Conservation (phyloP, 768 basidiomycete species). For the Pilatotrama ljubarskyi region DNA sequence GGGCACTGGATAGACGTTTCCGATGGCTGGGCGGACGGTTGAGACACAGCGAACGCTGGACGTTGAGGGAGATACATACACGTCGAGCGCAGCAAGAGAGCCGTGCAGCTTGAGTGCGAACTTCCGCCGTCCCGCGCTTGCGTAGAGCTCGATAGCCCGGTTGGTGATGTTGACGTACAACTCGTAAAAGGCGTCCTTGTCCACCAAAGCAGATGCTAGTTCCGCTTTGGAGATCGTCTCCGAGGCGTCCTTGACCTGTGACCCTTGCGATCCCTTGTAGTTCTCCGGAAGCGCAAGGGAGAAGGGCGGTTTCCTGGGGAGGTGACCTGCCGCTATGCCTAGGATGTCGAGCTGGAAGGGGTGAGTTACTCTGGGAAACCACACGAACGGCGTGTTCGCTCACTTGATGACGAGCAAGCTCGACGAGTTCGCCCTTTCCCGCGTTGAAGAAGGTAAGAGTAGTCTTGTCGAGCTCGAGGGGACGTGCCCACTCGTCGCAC, state of each 20-base stretch:
- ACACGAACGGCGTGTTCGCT: no score
- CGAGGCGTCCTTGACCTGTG: slow-evolving; percentile 28
- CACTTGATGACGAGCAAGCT: slow-evolving; percentile 88
- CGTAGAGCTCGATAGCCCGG: slow-evolving; percentile 82
- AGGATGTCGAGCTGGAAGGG: slow-evolving; percentile 76
- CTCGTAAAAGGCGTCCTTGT: slow-evolving; percentile 68
- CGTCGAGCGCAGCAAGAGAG: slow-evolving; percentile 82
- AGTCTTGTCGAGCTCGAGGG: slow-evolving; percentile 47
- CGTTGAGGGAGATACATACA: slow-evolving; percentile 51
- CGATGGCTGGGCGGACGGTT: slow-evolving; percentile 55
- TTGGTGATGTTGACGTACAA: slow-evolving; percentile 76
- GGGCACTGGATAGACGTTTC: slow-evolving; percentile 57
- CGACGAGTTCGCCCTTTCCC: slow-evolving; percentile 84
- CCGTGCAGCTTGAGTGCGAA: slow-evolving; percentile 86
- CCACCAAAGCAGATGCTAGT: slow-evolving; percentile 55
- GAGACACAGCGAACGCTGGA: neutral
- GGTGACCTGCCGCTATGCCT: slow-evolving; percentile 69
- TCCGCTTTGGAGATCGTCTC: slow-evolving; percentile 57
- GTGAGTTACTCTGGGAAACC: slow-evolving; percentile 2
- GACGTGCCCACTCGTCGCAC: slow-evolving; percentile 70
- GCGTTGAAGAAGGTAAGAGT: slow-evolving; percentile 60
- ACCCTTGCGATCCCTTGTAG: slow-evolving; percentile 11
- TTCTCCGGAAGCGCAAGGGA: slow-evolving; percentile 43
- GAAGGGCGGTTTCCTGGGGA: slow-evolving; percentile 77
- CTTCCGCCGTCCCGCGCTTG: slow-evolving; percentile 78